Percentiles rank a stretch among this genome's conserved stretches.
These are phyloP conservation scores for Pelargonium citronellum DNA, from an alignment of 441 rosid genomes.

Conservation along the genomic window DNA sequence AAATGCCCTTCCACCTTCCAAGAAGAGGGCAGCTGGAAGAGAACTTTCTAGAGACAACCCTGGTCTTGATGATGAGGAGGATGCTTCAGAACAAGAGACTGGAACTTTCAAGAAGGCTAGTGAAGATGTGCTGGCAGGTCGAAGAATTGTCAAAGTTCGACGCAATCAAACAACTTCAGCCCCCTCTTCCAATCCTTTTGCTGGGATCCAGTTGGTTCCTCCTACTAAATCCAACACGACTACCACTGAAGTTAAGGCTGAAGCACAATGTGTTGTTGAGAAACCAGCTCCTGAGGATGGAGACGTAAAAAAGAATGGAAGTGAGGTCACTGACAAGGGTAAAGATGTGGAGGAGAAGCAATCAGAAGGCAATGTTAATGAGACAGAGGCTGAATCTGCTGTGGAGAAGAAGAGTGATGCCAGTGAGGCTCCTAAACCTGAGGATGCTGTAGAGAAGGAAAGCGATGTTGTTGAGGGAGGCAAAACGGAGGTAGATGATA, in stretches of 20 bases:
- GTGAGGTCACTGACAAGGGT: slow-evolving; percentile 22
- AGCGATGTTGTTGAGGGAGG: slow-evolving; percentile 24
- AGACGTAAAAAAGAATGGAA: slow-evolving; percentile 21
- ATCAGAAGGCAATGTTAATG: slow-evolving; percentile 28
- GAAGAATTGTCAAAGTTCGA: slow-evolving; percentile 73
- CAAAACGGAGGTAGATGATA: slow-evolving; percentile 23
- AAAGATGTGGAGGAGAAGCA: slow-evolving; percentile 16
- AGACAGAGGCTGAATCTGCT: slow-evolving; percentile 28
- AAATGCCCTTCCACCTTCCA: slow-evolving; percentile 58
- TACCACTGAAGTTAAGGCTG: slow-evolving; percentile 20
- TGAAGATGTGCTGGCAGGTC: slow-evolving; percentile 62
- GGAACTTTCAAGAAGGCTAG: slow-evolving; percentile 82
- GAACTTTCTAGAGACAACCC: slow-evolving; percentile 74
- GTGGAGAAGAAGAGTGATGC: slow-evolving; percentile 9
- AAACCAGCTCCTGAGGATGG: slow-evolving; percentile 33
- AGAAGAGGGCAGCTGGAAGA: slow-evolving; percentile 85
- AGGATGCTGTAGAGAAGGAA: slow-evolving; percentile 16
- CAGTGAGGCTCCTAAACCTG: slow-evolving; percentile 27
- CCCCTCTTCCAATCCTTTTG: slow-evolving; percentile 72
- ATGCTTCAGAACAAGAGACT: slow-evolving; percentile 43
- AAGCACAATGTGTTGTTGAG: slow-evolving; percentile 28
- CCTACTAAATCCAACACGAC: slow-evolving; percentile 27
- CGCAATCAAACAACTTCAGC: slow-evolving; percentile 42
- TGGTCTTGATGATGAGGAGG: slow-evolving; percentile 80
- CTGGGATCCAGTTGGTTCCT: slow-evolving; percentile 57